Base-by-base conservation (phyloP, 495 filamentous ascomycete species). In the Aspergillus cavernicola region DNA sequence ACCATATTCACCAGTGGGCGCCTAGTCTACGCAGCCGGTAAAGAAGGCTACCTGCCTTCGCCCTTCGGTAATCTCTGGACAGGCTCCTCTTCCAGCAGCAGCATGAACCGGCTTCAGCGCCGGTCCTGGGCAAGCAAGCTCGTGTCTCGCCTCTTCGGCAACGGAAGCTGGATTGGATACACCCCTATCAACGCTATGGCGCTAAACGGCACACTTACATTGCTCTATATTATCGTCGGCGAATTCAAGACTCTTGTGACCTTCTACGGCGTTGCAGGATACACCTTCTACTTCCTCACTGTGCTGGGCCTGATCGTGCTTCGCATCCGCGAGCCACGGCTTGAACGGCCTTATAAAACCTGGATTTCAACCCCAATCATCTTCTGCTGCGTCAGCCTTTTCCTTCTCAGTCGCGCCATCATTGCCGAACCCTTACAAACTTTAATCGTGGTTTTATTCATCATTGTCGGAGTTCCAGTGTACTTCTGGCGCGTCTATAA, bases 281-380 rank as follows among this genome's bases (percentile, higher is more conserved):
- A 97, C 66, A 88, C 86, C 0, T 97, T 97, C 66, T 98, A 98
- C 71, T 98, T 98, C 70, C 65, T 95, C 28, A 95, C 92, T 0
- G 93, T 98, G 1, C 82, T 98, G 0, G 93, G 93, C 0, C 77
- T 98, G 24, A 95, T 98, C 49, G 83, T 97, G 26, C 74, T 98
- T 55, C 76, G 93, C 20, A 86, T 97, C n/a, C 81, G 80, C 33
- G 93, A 97, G 66, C 95, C 95, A 7, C 72, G 83, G 51, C 76
- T 97, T 19, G 90, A 97, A 66, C 71, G 93, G 19, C 90, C 93
- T 2, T 98, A 97, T 69, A 83, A 80, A 65, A 93, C 90, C 13
- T 98, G 95, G 95, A 95, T 98, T 53, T 86, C 86, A 1, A 97
- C 92, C 31, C 93, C 93, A 2, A 93, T 98, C 39, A 89, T 96